A percentile compares a stretch with the other conserved stretches of the same genome.
Evolutionary conservation across 2,329 filamentous ascomycete species (phyloP).

Genomic region (Rutstroemia sp.): DNA sequence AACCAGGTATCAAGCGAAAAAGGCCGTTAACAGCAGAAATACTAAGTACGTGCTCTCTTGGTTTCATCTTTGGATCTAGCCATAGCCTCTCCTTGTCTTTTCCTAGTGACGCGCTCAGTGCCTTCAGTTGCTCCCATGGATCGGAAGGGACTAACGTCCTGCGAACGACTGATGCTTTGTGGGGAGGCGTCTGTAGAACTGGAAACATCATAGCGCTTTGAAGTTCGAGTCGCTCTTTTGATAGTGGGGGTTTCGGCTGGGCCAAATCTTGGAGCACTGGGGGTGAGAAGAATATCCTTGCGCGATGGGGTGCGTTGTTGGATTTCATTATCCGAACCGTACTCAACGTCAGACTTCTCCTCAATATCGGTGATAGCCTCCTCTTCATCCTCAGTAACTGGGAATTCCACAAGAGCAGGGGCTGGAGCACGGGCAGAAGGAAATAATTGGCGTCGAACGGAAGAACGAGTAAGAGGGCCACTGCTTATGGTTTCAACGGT

Average conservation of each 20-base stretch:
- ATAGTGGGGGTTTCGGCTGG: slow-evolving; percentile 58
- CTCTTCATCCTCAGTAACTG: slow-evolving; percentile 49
- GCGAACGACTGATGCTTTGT: slow-evolving; percentile 9
- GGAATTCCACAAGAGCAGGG: slow-evolving; percentile 46
- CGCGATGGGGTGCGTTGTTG: slow-evolving; percentile 1
- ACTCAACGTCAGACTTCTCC: slow-evolving; percentile 18
- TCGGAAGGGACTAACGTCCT: slow-evolving; percentile 47
- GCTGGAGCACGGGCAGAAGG: slow-evolving; percentile 35
- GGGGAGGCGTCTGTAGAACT: slow-evolving; percentile 24
- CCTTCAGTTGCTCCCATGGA: slow-evolving; percentile 47
- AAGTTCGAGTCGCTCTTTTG: slow-evolving; percentile 47
- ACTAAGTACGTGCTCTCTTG: slow-evolving; percentile 5
- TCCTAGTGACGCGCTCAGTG: slow-evolving; percentile 33
- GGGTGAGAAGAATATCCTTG: slow-evolving; percentile 38
- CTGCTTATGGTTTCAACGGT: slow-evolving; percentile 29
- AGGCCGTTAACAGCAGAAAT: not conserved
- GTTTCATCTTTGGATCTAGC: slow-evolving; percentile 21
- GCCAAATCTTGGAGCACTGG: slow-evolving; percentile 47
- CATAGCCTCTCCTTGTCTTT: slow-evolving; percentile 36
- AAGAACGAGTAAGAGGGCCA: slow-evolving; percentile 54
- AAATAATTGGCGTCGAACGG: slow-evolving; percentile 5
- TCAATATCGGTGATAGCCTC: slow-evolving; percentile 46
- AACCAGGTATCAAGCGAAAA: not conserved
- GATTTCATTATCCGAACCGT: slow-evolving; percentile 1
- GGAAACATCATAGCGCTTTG: slow-evolving; percentile 36